These are phyloP conservation scores for Yamadazyma tumulicola DNA, from an alignment of 805 yeast genomes.

Conservation along the genomic window DNA sequence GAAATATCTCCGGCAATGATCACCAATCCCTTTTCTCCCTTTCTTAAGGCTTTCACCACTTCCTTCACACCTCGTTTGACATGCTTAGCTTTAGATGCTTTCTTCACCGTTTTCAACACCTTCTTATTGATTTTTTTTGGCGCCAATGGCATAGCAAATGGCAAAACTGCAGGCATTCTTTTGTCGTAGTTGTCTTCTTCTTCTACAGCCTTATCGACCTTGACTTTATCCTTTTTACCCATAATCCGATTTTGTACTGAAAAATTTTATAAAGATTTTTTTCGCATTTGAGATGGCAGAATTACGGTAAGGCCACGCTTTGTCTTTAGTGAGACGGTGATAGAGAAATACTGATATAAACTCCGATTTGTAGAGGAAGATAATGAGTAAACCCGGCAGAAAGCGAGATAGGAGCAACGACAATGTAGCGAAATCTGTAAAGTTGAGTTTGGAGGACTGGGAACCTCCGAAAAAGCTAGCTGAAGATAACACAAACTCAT, in stretches of 20 bases:
- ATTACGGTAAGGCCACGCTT: background rate
- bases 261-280: conserved; percentile 2
- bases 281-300: conserved; percentile 1
- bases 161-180: conserved; percentile 83
- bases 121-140: conserved; percentile 94
- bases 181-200: conserved; percentile 83
- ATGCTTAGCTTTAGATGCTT: conserved; percentile 97
- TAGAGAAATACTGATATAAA: too few relatives aligned
- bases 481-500: background rate
- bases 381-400: too few relatives aligned
- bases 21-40: conserved; percentile 96
- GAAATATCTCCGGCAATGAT: conserved; percentile 97
- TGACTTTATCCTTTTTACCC: conserved; percentile 48
- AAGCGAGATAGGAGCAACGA: background rate
- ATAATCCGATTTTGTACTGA: conserved; percentile 15
- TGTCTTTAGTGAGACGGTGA: too few relatives aligned
- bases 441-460: background rate
- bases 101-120: conserved; percentile 91
- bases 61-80: conserved; percentile 99
- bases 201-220: conserved; percentile 38
- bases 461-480: background rate
- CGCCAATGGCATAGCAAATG: conserved; percentile 94
- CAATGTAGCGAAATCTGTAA: background rate
- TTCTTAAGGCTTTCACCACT: conserved; percentile 95
- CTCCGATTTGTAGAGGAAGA: too few relatives aligned